Conservation (phyloP, 805 yeast species). For the Sugiyamaella floridensis region DNA sequence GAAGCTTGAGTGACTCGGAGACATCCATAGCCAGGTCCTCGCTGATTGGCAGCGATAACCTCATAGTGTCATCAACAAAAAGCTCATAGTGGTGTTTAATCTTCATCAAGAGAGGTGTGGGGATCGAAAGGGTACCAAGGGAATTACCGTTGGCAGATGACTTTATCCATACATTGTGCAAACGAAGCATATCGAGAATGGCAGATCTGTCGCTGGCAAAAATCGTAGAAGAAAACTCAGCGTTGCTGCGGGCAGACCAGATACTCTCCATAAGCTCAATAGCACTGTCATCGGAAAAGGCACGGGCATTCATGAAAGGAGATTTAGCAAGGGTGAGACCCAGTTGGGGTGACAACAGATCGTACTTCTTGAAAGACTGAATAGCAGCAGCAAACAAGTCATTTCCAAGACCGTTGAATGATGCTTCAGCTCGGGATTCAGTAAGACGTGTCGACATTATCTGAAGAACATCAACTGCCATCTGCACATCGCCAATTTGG, state of each 20-base stretch:
- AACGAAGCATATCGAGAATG: constrained; percentile 9
- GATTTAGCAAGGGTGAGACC: constrained; percentile 16
- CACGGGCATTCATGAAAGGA: constrained; percentile 15
- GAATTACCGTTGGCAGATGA: constrained; percentile 10
- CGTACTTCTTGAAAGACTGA: constrained; percentile 1
- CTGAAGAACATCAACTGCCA: constrained; percentile 26
- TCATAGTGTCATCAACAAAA: constrained; percentile 15
- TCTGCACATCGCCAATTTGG: constrained; percentile 13
- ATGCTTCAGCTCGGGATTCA: constrained; percentile 1
- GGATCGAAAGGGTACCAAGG: constrained; percentile 16
- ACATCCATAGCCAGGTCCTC: constrained; percentile 3
- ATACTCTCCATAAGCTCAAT: constrained; percentile 16
- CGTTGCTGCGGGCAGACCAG: constrained; percentile 19
- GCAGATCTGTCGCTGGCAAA: constrained; percentile 7
- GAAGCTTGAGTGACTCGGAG: constrained; percentile 1
- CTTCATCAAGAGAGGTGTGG: constrained; percentile 9
- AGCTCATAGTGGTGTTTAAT: constrained; percentile 6
- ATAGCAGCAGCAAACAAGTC: constrained; percentile 11
- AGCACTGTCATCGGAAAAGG: constrained; percentile 15
- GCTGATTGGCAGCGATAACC: neutral
- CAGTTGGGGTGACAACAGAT: constrained; percentile 7
- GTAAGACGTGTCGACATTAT: constrained; percentile 20
- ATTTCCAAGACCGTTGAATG: neutral
- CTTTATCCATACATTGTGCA: constrained; percentile 16
- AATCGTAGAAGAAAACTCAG: constrained; percentile 10